Evolutionary conservation across 805 yeast species (phyloP), one percentile per base, ranked within the genome.

Genomic region (Candida sakaeoensis): DNA sequence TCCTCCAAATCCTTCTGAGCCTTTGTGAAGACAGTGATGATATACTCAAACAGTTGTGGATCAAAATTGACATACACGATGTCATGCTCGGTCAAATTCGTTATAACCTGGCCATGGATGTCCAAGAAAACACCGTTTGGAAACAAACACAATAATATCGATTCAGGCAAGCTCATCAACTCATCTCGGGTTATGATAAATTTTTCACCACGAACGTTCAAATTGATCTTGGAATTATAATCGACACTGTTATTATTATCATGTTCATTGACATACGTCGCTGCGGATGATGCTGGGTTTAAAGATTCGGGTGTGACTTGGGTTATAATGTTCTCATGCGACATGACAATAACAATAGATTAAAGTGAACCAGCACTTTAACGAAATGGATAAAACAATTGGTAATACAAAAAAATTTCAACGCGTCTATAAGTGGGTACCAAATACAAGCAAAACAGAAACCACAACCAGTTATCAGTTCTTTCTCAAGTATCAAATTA

Each of bases 91-190:
- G 95, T 80, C 52, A 87, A 63, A 50, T 84, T 85, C 24, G 86
- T 74, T 42, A 88, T 85, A 7, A 85, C 84, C 48, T 82, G 82
- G 1, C 95, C 95, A 38, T 77, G 64, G 43, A 72, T 72, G 59
- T 87, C 93, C 41, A 85, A 73, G 56, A 88, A 85, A 3, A 88
- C 95, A 30, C 97, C 96, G 49, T 85, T 87, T 12, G 96, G 96
- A 54, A 88, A 86, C 16, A 93, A 65, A 52, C 96, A 86, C 40
- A 90, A 74, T 42, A 93, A 66, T 17, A 93, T 79, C 44, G 90
- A 80, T 57, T 93, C 99, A 1, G 99, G 99, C 23, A 93, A 68
- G 38, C 88, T 80, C 87, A 90, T 82, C 49, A 93, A 73, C 57
- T 88, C 96, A 51, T 87, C 95, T 46, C 96, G 73, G 4, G 95